These are phyloP conservation scores for Chrysanthemum seticuspe DNA, from an alignment of 129 eudicot genomes.

Conservation along the genomic window DNA sequence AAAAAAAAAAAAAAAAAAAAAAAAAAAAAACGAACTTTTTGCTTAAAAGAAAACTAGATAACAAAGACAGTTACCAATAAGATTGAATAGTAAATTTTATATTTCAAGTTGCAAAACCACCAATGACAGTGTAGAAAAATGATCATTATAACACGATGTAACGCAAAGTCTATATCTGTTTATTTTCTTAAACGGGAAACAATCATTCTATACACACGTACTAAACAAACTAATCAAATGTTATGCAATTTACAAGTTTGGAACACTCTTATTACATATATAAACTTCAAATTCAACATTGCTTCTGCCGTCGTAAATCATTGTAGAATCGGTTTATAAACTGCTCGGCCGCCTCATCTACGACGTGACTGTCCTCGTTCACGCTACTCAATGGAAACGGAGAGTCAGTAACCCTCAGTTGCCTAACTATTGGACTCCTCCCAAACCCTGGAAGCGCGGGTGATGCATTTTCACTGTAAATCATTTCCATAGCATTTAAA, in stretches of 20 bases:
- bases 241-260: not conserved
- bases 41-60: no score
- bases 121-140: no score
- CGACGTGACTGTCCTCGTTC: slow-evolving; percentile 34
- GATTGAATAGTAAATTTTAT: no score
- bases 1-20: no score
- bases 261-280: not conserved
- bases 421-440: slow-evolving; percentile 58
- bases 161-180: not conserved
- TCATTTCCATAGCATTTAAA: slow-evolving; percentile 48
- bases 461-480: slow-evolving; percentile 43
- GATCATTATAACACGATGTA: no score
- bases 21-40: no score
- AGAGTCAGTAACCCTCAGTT: slow-evolving; percentile 71
- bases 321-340: slow-evolving; percentile 53
- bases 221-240: not conserved
- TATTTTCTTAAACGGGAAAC: not conserved
- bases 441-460: slow-evolving; percentile 70
- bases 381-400: slow-evolving; percentile 51
- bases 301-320: slow-evolving; percentile 49
- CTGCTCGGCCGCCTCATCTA: slow-evolving; percentile 65
- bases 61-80: no score
- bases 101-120: not conserved
- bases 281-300: not conserved
- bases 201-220: no score